Percentiles rank a stretch among this genome's conserved stretches.
Conservation (phyloP, 768 basidiomycete genomes). For the Holtermanniella nyarrowii region DNA sequence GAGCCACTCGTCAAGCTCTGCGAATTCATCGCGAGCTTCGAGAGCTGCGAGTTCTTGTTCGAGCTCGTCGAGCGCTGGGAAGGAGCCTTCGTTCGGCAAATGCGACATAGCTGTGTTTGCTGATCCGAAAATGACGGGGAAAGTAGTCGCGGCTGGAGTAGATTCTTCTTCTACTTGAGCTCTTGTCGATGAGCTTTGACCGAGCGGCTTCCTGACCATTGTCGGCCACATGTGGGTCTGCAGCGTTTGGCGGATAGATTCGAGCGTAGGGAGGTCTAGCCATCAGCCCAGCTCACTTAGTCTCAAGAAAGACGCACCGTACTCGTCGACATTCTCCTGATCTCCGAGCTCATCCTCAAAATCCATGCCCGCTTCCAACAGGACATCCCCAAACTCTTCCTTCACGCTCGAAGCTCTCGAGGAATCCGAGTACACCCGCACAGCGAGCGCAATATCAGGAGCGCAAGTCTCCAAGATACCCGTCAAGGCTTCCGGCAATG, state of each 20-base stretch:
- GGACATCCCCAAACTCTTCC: background rate
- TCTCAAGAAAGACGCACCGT: background rate
- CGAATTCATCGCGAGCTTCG: slow-evolving; percentile 18
- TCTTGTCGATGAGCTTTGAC: background rate
- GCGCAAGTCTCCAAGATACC: background rate
- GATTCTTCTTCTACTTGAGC: background rate
- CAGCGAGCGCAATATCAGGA: background rate
- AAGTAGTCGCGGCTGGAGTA: background rate
- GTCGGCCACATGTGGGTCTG: slow-evolving; percentile 33
- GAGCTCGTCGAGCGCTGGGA: slow-evolving; percentile 19
- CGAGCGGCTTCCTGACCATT: slow-evolving; percentile 24
- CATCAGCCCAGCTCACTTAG: background rate
- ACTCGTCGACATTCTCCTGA: background rate
- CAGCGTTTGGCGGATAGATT: slow-evolving; percentile 26
- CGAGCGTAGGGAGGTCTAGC: slow-evolving; percentile 17
- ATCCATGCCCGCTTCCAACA: background rate
- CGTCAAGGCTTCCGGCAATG: background rate
- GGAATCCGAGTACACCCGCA: background rate
- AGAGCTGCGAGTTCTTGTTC: background rate
- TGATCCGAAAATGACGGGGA: slow-evolving; percentile 12
- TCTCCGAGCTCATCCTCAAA: background rate
- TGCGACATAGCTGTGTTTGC: background rate
- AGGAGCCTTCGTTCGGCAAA: slow-evolving; percentile 7
- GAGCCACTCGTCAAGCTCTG: slow-evolving; percentile 32
- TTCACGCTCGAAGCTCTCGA: background rate